A percentile compares a stretch with the other conserved stretches of the same genome.
Evolutionary conservation across 441 rosid genomes (phyloP).

Genomic region (Croton setiger): DNA sequence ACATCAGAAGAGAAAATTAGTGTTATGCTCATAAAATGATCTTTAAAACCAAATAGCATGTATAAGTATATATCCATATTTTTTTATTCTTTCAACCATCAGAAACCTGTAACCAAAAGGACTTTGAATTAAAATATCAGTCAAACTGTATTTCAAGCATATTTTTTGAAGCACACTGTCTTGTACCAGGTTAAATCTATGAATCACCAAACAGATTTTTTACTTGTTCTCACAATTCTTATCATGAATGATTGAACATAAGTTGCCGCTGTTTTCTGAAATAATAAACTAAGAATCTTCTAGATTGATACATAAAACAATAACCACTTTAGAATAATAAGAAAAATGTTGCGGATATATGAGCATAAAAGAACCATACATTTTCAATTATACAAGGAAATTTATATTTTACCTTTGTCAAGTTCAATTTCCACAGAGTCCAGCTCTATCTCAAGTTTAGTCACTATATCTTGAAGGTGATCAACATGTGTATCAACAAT

Average conservation of each 20-base stretch:
- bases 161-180: background rate
- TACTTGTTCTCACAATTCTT: background rate
- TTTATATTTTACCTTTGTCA: constrained; percentile 62
- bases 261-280: background rate
- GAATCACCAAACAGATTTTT: background rate
- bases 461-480: constrained; percentile 85
- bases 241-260: background rate
- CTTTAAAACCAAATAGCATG: background rate
- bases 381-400: constrained; percentile 1
- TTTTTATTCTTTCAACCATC: background rate
- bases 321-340: background rate
- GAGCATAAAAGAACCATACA: background rate
- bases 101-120: background rate
- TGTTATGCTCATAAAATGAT: too few relatives aligned
- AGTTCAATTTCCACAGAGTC: constrained; percentile 82
- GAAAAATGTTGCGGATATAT: background rate
- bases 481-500: constrained; percentile 85
- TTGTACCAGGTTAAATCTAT: background rate
- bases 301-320: background rate
- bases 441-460: constrained; percentile 84
- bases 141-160: background rate
- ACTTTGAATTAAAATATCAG: background rate
- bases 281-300: background rate
- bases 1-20: background rate
- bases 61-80: background rate